Percentiles rank a stretch among this genome's conserved stretches.
Evolutionary conservation across 768 basidiomycete genomes (phyloP).

Genomic region (Tricholomella constricta): DNA sequence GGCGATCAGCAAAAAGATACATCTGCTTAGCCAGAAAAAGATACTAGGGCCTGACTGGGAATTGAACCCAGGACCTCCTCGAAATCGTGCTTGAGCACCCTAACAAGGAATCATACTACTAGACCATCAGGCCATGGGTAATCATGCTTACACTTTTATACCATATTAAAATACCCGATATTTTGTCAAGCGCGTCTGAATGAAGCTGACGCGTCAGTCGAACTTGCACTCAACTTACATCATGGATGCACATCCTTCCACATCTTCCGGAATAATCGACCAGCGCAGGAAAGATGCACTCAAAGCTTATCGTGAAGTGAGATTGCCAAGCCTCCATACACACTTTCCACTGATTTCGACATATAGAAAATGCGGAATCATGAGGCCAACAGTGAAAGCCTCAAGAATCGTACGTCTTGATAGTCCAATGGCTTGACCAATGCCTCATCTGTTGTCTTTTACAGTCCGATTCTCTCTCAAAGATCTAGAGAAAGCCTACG

Average conservation of each 20-base stretch:
- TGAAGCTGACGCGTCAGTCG: constrained; percentile 32
- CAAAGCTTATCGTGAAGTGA: constrained; percentile 74
- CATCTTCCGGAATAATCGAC: constrained; percentile 65
- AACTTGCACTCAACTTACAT: constrained; percentile 6
- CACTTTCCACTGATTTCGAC: constrained; percentile 7
- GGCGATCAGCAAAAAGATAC: no score
- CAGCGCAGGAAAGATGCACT: constrained; percentile 73
- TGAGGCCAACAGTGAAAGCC: constrained; percentile 78
- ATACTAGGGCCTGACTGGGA: constrained; percentile 80
- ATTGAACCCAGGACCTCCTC: constrained; percentile 91
- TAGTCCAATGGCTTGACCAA: background rate
- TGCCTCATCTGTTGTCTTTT: background rate
- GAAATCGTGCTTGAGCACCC: constrained; percentile 39
- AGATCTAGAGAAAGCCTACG: constrained; percentile 84
- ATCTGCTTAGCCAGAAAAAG: no score
- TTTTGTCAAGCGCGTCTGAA: constrained; percentile 7
- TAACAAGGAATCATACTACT: constrained; percentile 68
- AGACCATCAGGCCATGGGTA: constrained; percentile 47
- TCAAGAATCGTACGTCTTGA: constrained; percentile 80
- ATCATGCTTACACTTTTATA: background rate
- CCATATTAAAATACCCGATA: no score
- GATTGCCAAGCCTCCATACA: constrained; percentile 7
- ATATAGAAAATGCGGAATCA: constrained; percentile 92
- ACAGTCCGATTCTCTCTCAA: constrained; percentile 90
- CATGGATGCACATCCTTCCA: constrained; percentile 51